Conservation (phyloP, 1,284 basidiomycete genomes). For the Kwoniella shivajii region DNA sequence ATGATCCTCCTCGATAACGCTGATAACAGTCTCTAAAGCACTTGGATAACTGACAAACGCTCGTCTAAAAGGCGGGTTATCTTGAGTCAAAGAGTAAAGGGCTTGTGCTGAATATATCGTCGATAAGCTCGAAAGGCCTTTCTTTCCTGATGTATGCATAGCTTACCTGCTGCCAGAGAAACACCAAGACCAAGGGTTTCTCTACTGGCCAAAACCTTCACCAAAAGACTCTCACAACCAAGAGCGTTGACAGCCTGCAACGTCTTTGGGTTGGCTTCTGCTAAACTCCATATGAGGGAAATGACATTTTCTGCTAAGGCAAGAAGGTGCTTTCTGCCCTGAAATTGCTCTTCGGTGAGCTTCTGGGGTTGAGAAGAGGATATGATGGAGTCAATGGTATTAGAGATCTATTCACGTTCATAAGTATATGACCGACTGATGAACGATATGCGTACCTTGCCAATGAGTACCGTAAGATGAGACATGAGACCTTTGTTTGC, state of each 20-base stretch:
- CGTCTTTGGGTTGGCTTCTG: constrained; percentile 83
- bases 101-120: constrained; percentile 87
- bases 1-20: constrained; percentile 61
- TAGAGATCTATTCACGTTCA: constrained; percentile 65
- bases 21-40: constrained; percentile 70
- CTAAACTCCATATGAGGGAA: constrained; percentile 85
- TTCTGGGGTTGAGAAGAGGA: constrained; percentile 29
- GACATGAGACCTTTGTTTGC: constrained; percentile 89
- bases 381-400: constrained; percentile 69
- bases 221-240: constrained; percentile 72
- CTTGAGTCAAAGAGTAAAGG: constrained; percentile 84
- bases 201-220: constrained; percentile 75
- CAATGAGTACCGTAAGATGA: constrained; percentile 52
- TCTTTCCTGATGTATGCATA: no score
- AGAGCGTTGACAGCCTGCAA: constrained; percentile 80
- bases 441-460: constrained; percentile 37
- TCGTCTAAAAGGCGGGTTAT: constrained; percentile 70
- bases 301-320: constrained; percentile 88
- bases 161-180: constrained; percentile 74
- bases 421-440: constrained; percentile 7
- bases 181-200: constrained; percentile 68
- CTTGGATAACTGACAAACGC: constrained; percentile 65
- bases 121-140: no score
- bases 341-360: constrained; percentile 60
- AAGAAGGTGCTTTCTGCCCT: constrained; percentile 72